Evolutionary conservation across 192 early-diverging fungal species (phyloP), one percentile per base, ranked within the genome.

Genomic region (Backusella circina): DNA sequence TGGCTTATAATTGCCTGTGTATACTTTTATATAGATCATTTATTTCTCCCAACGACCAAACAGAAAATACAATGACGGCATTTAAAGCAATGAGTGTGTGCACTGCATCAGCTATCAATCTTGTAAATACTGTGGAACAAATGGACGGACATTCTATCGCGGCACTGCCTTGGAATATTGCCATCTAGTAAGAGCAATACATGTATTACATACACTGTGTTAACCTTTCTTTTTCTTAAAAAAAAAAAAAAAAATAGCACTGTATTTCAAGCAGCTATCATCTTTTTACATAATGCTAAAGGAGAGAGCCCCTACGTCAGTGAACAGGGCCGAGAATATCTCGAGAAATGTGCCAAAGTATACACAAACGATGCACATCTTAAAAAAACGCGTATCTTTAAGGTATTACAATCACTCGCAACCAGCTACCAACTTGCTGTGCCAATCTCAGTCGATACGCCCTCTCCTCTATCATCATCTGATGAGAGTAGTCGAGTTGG

Each of bases 21-120:
- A 54, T 83, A 1, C 70, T 83, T n/a, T 37, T 83, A 6, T 71
- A 79, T 65, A 75, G 81, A 35, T 78, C 77, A 13, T 80, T 80
- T 68, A 72, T 79, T 68, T 66, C 21, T 5, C 38, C 67, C 18
- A 50, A 44, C 10, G 38, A 35, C 0, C 50, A 38, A 30, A 68
- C 76, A 32, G 50, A 44, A 30, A 38, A 44, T 31, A 33, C 65
- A 8, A 65, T 33, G 1, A 54, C 38, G 0, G 75, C 74, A 13
- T 75, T 77, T 26, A 75, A 77, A 32, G 57, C 81, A 3, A 23
- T 73, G 0, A 67, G 72, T 39, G 70, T 73, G 0, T 83, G 77
- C 35, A 76, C 75, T 50, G 71, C 61, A 1, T 75, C 77, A 9
- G 81, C 81, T 3, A 73, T 66, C 36, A 79, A 76, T 38, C 66